Conservation (phyloP, 768 basidiomycete species). For the Boletus patriciae region DNA sequence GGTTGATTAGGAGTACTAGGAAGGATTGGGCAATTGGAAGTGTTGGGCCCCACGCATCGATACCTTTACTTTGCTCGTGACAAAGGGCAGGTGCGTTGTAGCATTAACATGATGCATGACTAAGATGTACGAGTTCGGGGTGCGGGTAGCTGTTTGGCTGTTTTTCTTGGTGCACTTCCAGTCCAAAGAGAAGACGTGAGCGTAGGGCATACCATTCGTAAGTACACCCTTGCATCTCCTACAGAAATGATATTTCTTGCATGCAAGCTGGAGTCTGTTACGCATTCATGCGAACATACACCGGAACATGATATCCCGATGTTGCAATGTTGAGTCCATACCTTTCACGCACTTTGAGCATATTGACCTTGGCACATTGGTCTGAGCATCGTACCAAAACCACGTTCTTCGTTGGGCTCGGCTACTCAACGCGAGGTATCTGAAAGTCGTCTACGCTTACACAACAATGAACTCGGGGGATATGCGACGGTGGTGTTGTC, state of each 20-base stretch:
- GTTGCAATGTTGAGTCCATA: conserved; percentile 28
- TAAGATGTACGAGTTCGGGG: conserved; percentile 44
- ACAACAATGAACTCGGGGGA: not conserved
- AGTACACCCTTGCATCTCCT: conserved; percentile 53
- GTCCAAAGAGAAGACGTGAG: conserved; percentile 22
- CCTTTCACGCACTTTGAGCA: conserved; percentile 13
- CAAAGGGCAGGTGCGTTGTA: conserved; percentile 62
- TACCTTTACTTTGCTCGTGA: conserved; percentile 28
- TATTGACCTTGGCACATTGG: conserved; percentile 27
- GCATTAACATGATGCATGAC: conserved; percentile 41
- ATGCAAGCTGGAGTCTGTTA: conserved; percentile 14
- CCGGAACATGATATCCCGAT: not conserved
- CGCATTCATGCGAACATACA: not conserved
- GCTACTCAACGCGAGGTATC: not conserved
- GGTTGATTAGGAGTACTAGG: conserved; percentile 53
- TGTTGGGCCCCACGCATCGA: conserved; percentile 22
- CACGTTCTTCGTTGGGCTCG: not conserved
- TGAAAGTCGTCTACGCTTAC: not conserved
- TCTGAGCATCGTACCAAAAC: conserved; percentile 12
- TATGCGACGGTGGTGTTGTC: not conserved
- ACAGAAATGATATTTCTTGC: conserved; percentile 41
- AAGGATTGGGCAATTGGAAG: conserved; percentile 10
- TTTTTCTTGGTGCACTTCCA: conserved; percentile 19
- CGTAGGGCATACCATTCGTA: conserved; percentile 41
- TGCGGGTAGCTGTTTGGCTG: conserved; percentile 20